Conservation (phyloP, 2,329 filamentous ascomycete genomes). For the Aureobasidium sp. region DNA sequence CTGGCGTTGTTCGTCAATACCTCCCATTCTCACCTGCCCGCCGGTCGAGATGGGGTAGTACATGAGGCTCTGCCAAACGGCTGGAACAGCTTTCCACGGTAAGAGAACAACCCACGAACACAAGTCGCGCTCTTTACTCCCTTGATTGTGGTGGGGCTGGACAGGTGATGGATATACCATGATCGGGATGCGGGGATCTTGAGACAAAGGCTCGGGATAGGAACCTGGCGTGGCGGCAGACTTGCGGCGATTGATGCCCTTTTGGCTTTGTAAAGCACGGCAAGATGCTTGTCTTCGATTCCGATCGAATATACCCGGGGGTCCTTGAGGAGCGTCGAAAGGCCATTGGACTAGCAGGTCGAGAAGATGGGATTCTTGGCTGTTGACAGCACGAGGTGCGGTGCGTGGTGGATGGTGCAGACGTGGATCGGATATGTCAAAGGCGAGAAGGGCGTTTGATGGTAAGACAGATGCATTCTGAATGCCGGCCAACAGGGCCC, state of each 20-base stretch:
- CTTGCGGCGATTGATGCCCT: constrained; percentile 72
- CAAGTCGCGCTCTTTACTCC: constrained; percentile 36
- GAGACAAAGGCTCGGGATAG: constrained; percentile 48
- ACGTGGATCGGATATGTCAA: constrained; percentile 71
- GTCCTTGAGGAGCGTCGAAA: constrained; percentile 44
- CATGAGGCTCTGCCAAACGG: constrained; percentile 80
- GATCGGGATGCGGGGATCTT: constrained; percentile 72
- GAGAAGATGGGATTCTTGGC: constrained; percentile 39
- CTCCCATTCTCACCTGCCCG: constrained; percentile 74
- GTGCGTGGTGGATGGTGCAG: constrained; percentile 66
- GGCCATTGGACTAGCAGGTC: constrained; percentile 62
- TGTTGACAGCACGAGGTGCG: constrained; percentile 30
- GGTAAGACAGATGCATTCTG: constrained; percentile 66
- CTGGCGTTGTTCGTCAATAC: constrained; percentile 71
- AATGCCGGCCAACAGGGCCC: constrained; percentile 49
- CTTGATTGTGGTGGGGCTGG: constrained; percentile 28
- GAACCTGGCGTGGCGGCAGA: constrained; percentile 56
- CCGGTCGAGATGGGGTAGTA: constrained; percentile 74
- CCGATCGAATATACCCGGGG: constrained; percentile 57
- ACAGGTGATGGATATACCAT: constrained; percentile 47
- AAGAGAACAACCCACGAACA: constrained; percentile 77
- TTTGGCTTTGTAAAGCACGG: constrained; percentile 64
- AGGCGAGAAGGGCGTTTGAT: constrained; percentile 60
- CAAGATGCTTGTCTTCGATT: constrained; percentile 58
- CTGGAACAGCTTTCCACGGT: constrained; percentile 82